Evolutionary conservation across 139 green algal genomes (phyloP).

Genomic region (Trebouxia sp.): DNA sequence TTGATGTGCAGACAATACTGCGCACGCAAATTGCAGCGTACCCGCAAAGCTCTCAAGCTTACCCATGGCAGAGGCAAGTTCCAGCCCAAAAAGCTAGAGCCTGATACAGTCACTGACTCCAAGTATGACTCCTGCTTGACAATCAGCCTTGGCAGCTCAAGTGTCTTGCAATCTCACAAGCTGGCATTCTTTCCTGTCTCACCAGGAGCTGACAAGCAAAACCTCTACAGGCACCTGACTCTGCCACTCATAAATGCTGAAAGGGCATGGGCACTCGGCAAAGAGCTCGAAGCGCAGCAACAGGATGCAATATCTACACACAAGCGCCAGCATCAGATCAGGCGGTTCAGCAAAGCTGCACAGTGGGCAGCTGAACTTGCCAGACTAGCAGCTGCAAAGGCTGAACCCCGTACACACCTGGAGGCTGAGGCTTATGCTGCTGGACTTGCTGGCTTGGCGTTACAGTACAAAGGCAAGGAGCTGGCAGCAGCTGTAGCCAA

Average conservation of each 20-base stretch:
- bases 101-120: conserved; percentile 63
- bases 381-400: conserved; percentile 45
- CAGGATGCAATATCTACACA: conserved; percentile 40
- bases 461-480: conserved; percentile 81
- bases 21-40: conserved; percentile 63
- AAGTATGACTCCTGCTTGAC: conserved; percentile 42
- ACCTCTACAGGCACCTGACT: conserved; percentile 72
- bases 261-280: conserved; percentile 85
- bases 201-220: not conserved
- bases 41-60: conserved; percentile 85
- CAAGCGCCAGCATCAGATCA: conserved; percentile 74
- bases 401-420: conserved; percentile 68
- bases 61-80: conserved; percentile 87
- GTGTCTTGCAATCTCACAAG: not conserved
- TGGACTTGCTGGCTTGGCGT: conserved; percentile 72
- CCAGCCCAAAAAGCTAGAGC: conserved; percentile 77
- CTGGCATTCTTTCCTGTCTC: not conserved
- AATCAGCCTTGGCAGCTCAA: not conserved
- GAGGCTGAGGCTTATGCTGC: conserved; percentile 87
- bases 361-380: conserved; percentile 62
- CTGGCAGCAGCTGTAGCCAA: conserved; percentile 72
- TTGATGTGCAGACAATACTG: conserved; percentile 82
- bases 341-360: conserved; percentile 73
- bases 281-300: conserved; percentile 86
- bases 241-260: conserved; percentile 86